phyloP scores from a whole-genome alignment of 2,329 filamentous ascomycete genomes.

The Cercospora sojina region DNA sequence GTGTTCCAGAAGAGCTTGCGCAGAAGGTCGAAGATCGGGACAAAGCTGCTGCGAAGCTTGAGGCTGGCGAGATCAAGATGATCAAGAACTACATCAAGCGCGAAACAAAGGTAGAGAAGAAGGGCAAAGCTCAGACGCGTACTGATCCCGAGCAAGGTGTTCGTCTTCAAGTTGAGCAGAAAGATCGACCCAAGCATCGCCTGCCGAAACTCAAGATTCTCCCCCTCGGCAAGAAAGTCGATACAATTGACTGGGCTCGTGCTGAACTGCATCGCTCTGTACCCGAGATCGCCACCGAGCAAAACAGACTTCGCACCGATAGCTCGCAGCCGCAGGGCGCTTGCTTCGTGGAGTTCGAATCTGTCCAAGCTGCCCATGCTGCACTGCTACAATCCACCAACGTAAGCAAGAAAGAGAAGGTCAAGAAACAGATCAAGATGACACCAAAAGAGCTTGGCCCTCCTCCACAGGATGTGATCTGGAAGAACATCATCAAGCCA shows the following conservation, averaged over 20 bases:
- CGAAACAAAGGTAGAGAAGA: slow-evolving; percentile 30
- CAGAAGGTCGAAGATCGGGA: slow-evolving; percentile 47
- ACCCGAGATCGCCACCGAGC: slow-evolving; percentile 67
- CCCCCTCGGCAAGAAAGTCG: slow-evolving; percentile 76
- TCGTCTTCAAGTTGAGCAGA: slow-evolving; percentile 55
- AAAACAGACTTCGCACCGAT: slow-evolving; percentile 65
- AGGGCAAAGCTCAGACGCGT: slow-evolving; percentile 15
- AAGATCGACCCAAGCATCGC: slow-evolving; percentile 70
- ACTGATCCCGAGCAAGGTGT: slow-evolving; percentile 25
- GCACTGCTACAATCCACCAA: slow-evolving; percentile 61
- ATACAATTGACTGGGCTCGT: slow-evolving; percentile 86
- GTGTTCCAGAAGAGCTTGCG: slow-evolving; percentile 46
- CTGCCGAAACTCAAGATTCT: slow-evolving; percentile 37
- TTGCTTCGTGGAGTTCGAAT: slow-evolving; percentile 84
- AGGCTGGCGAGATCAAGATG: slow-evolving; percentile 46
- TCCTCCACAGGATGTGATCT: slow-evolving; percentile 43
- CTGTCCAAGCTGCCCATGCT: slow-evolving; percentile 75
- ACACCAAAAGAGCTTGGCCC: slow-evolving; percentile 44
- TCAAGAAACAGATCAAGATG: slow-evolving; percentile 24
- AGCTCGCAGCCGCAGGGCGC: slow-evolving; percentile 66
- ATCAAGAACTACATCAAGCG: slow-evolving; percentile 37
- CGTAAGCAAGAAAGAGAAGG: slow-evolving; percentile 9
- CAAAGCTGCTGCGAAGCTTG: slow-evolving; percentile 46
- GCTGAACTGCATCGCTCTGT: slow-evolving; percentile 70
- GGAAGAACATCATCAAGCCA: slow-evolving; percentile 46